Evolutionary conservation across 2,329 filamentous ascomycete species (phyloP).

Genomic region (Orbilia blumenaviensis): DNA sequence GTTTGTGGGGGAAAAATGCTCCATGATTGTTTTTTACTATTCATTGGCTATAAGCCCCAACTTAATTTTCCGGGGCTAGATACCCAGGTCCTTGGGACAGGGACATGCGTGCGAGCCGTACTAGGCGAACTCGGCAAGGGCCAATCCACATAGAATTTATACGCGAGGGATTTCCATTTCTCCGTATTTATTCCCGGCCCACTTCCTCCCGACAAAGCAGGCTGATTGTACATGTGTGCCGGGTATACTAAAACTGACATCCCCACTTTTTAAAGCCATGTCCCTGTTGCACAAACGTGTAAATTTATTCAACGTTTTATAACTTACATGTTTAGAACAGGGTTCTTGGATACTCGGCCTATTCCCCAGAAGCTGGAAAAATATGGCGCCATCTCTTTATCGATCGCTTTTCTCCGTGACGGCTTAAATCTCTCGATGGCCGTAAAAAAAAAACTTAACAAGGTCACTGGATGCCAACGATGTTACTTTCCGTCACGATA

Average conservation of each 20-base stretch:
- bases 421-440: conserved; percentile 3
- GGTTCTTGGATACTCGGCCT: background rate
- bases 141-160: background rate
- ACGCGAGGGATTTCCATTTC: conserved; percentile 9
- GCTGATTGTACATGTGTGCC: background rate
- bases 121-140: conserved; percentile 17
- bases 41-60: background rate
- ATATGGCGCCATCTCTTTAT: background rate
- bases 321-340: background rate
- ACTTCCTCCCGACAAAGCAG: background rate
- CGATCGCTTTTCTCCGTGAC: background rate
- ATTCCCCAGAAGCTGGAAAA: background rate
- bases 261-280: conserved; percentile 30
- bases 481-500: background rate
- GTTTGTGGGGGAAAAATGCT: too few relatives aligned
- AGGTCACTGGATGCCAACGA: background rate
- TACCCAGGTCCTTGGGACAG: conserved; percentile 16
- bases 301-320: background rate
- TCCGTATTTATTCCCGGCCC: conserved; percentile 3
- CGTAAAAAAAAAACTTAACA: background rate
- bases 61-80: background rate
- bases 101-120: conserved; percentile 3
- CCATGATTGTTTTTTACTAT: too few relatives aligned
- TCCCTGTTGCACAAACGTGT: conserved; percentile 22
- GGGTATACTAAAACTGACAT: background rate